phyloP scores from a whole-genome alignment of 2,329 filamentous ascomycete genomes.

The Ascomycota sp. region DNA sequence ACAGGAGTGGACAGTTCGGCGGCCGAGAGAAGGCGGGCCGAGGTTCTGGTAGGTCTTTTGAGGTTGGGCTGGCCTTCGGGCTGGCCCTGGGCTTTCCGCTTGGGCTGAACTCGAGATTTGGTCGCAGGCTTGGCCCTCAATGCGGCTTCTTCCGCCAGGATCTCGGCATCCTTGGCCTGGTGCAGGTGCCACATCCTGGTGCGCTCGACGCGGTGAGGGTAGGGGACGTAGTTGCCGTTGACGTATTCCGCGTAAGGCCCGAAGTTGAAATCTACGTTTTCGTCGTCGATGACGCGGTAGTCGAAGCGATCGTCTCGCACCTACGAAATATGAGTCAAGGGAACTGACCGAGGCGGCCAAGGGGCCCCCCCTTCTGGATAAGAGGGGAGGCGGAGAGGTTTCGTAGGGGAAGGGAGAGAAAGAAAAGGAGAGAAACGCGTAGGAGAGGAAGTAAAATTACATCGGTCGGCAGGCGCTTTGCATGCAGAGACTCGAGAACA shows the following conservation, averaged over 20 bases:
- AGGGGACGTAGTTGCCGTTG: slow-evolving; percentile 22
- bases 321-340: slow-evolving; percentile 7
- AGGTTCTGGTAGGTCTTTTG: slow-evolving; percentile 23
- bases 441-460: slow-evolving; percentile 13
- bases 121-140: slow-evolving; percentile 12
- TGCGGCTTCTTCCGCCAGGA: slow-evolving; percentile 7
- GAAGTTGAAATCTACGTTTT: slow-evolving; percentile 21
- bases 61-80: slow-evolving; percentile 26
- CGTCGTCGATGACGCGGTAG: slow-evolving; percentile 23
- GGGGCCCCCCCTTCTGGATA: too few relatives aligned
- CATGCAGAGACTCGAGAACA: slow-evolving; percentile 21
- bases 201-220: slow-evolving; percentile 20
- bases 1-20: slow-evolving; percentile 7
- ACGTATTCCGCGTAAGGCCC: slow-evolving; percentile 20
- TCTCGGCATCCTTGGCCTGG: slow-evolving; percentile 16
- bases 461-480: slow-evolving; percentile 24
- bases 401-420: too few relatives aligned
- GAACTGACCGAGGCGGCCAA: too few relatives aligned
- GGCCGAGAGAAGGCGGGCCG: slow-evolving; percentile 9
- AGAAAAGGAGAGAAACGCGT: neutral
- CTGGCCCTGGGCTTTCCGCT: slow-evolving; percentile 30
- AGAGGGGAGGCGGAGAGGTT: too few relatives aligned
- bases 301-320: slow-evolving; percentile 22
- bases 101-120: slow-evolving; percentile 16
- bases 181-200: slow-evolving; percentile 20